phyloP scores from a whole-genome alignment of 2,329 filamentous ascomycete genomes.

The Fusarium musae region DNA sequence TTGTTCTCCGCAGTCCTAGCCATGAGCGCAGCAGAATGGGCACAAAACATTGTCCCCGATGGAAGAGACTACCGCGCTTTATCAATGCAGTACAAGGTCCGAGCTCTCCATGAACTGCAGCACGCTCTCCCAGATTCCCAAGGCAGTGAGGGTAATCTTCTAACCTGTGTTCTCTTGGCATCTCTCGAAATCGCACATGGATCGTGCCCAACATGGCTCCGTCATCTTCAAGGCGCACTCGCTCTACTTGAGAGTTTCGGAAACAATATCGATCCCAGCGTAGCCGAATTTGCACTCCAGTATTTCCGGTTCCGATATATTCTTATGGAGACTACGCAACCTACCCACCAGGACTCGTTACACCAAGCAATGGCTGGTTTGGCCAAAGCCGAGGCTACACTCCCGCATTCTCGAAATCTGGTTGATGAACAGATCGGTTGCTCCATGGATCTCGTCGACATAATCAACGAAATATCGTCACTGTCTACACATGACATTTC shows the following conservation, averaged over 20 bases:
- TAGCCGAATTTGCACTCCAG: conserved; percentile 37
- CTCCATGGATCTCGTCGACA: conserved; percentile 42
- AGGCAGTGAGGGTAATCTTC: conserved; percentile 34
- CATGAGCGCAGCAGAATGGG: conserved; percentile 42
- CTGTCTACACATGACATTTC: conserved; percentile 8
- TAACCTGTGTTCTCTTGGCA: conserved; percentile 39
- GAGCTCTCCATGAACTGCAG: conserved; percentile 34
- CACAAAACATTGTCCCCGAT: conserved; percentile 24
- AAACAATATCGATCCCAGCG: conserved; percentile 11
- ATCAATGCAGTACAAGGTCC: conserved; percentile 40
- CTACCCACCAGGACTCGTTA: conserved; percentile 14
- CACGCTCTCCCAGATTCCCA: conserved; percentile 13
- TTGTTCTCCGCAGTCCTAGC: conserved; percentile 36
- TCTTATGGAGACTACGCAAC: conserved; percentile 38
- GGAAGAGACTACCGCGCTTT: conserved; percentile 36
- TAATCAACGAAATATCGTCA: conserved; percentile 39
- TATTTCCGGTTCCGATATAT: conserved; percentile 43
- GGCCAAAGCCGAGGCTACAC: conserved; percentile 18
- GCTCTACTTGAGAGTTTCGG: conserved; percentile 38
- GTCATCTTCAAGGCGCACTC: conserved; percentile 39
- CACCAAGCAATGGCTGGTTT: conserved; percentile 23
- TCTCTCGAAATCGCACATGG: conserved; percentile 41
- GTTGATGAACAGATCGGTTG: conserved; percentile 42
- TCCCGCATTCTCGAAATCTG: conserved; percentile 18
- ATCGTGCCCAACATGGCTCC: conserved; percentile 36